These are phyloP conservation scores for Mycena metata DNA, from an alignment of 768 basidiomycete genomes.

Conservation along the genomic window DNA sequence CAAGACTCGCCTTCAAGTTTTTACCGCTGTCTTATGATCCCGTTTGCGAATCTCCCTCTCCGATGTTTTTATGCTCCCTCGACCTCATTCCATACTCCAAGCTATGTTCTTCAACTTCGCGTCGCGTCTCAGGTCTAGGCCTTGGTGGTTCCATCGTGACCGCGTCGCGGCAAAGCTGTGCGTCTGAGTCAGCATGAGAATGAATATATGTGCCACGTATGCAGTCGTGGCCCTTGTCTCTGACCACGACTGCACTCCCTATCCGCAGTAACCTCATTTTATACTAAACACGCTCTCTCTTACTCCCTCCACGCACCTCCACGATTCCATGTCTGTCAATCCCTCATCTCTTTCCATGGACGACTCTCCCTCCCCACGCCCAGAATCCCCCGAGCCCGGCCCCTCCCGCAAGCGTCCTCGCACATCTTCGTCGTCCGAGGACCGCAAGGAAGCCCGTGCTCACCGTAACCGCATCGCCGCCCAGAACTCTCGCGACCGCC, in stretches of 20 bases:
- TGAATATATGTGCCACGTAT: constrained; percentile 7
- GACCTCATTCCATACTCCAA: too few relatives aligned
- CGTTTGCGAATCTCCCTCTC: too few relatives aligned
- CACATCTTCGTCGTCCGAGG: constrained; percentile 73
- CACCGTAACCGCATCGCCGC: constrained; percentile 95
- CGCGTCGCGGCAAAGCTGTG: not conserved
- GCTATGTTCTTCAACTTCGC: not conserved
- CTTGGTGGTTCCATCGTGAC: not conserved
- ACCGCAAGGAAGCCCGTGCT: constrained; percentile 89
- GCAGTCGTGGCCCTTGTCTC: constrained; percentile 5
- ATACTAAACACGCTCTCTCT: constrained; percentile 21
- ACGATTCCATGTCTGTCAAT: constrained; percentile 42
- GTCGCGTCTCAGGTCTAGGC: not conserved
- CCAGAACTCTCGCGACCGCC: constrained; percentile 91
- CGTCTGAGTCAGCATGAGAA: not conserved
- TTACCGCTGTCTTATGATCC: too few relatives aligned
- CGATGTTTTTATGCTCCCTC: too few relatives aligned
- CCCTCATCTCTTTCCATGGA: constrained; percentile 49
- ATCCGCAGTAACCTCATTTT: constrained; percentile 9
- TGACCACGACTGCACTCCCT: constrained; percentile 11
- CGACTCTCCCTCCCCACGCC: constrained; percentile 44
- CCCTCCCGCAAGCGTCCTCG: constrained; percentile 84
- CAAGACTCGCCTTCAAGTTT: too few relatives aligned
- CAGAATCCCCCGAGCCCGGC: constrained; percentile 48
- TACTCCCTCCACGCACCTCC: constrained; percentile 23